phyloP scores from a whole-genome alignment of 75 land plant species.

The Gnetum montanum region DNA sequence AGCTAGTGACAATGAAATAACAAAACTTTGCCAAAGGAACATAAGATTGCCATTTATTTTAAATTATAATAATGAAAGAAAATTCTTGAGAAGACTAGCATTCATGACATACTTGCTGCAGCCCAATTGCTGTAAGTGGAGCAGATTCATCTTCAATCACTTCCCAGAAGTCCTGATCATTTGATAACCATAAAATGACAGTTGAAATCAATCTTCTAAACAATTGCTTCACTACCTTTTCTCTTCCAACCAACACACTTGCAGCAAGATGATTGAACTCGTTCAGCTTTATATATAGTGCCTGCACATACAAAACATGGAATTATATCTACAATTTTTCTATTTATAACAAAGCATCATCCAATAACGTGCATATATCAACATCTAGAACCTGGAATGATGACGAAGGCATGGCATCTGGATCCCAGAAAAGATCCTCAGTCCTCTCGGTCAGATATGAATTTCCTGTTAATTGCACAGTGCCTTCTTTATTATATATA shows the following conservation, averaged over 20 bases:
- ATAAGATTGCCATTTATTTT: neutral
- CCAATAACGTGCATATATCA: neutral
- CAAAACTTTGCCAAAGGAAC: neutral
- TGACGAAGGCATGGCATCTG: constrained; percentile 69
- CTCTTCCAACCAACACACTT: constrained; percentile 71
- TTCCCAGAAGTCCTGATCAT: constrained; percentile 83
- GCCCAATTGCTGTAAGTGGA: constrained; percentile 46
- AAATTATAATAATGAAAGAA: neutral
- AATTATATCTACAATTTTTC: no score
- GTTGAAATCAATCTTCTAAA: constrained; percentile 72
- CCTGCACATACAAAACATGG: constrained; percentile 40
- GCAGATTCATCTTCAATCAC: constrained; percentile 62
- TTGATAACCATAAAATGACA: constrained; percentile 59
- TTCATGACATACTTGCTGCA: constrained; percentile 67
- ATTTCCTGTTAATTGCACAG: constrained; percentile 46
- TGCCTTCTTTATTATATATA: constrained; percentile 66
- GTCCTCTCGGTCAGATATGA: constrained; percentile 47
- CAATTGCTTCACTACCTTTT: constrained; percentile 54
- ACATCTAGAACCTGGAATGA: constrained; percentile 96
- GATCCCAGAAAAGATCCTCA: constrained; percentile 34
- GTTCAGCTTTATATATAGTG: constrained; percentile 58
- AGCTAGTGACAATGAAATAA: constrained; percentile 4
- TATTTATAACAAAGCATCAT: no score
- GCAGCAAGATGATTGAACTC: constrained; percentile 59
- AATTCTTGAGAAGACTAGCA: no score